Evolutionary conservation across 805 yeast genomes (phyloP).

Genomic region (Starmera amethionina): DNA sequence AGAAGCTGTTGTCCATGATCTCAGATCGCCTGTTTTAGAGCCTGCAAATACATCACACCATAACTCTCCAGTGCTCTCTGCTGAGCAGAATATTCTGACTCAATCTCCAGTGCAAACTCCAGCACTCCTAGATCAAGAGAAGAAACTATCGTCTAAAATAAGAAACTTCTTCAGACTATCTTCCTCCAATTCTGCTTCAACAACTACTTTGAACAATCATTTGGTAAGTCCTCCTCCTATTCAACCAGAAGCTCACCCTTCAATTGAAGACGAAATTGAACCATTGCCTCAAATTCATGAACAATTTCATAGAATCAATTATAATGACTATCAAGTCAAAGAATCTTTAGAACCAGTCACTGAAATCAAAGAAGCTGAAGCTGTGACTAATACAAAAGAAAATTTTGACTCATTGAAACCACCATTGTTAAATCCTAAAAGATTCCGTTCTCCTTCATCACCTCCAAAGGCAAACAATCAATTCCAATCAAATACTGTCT

Average conservation of each 20-base stretch:
- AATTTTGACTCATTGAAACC: conserved; percentile 2
- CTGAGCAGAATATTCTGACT: background rate
- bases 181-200: conserved; percentile 3
- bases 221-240: conserved; percentile 2
- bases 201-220: conserved; percentile 3
- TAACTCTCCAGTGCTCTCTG: background rate
- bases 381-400: conserved; percentile 1
- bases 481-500: conserved; percentile 9
- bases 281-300: background rate
- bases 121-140: conserved; percentile 3
- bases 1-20: background rate
- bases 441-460: conserved; percentile 26
- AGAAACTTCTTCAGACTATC: conserved; percentile 14
- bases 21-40: background rate
- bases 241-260: conserved; percentile 1
- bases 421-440: conserved; percentile 11
- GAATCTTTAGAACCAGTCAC: conserved; percentile 1
- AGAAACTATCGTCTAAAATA: conserved; percentile 11
- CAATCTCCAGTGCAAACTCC: background rate
- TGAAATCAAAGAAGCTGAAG: conserved; percentile 1
- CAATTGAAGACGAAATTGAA: conserved; percentile 3
- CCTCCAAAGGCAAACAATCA: conserved; percentile 10
- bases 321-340: background rate
- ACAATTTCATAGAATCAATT: conserved; percentile 1
- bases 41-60: background rate